These are phyloP conservation scores for Gyromitra esculenta DNA, from an alignment of 2,329 filamentous ascomycete species.

Conservation along the genomic window DNA sequence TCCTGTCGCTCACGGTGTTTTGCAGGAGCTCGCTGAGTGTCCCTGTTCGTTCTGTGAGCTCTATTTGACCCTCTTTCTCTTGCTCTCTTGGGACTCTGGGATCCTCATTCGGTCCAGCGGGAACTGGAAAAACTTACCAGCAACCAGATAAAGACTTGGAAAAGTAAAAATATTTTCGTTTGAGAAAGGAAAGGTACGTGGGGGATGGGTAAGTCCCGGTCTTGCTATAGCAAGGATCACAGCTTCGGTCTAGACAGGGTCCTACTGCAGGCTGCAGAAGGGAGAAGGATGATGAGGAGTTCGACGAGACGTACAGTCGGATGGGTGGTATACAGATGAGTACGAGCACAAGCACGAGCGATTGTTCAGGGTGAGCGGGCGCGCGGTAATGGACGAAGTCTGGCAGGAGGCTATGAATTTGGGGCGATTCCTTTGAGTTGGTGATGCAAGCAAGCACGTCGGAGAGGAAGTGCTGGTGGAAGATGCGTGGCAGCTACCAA, in stretches of 20 bases:
- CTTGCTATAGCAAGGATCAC: conserved; percentile 44
- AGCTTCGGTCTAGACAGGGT: conserved; percentile 38
- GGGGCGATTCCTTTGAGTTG: conserved; percentile 42
- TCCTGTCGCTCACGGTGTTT: conserved; percentile 30
- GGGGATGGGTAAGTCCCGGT: conserved; percentile 26
- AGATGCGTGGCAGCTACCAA: conserved; percentile 50
- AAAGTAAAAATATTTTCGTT: conserved; percentile 40
- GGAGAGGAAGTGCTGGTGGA: conserved; percentile 39
- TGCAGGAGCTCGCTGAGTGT: conserved; percentile 29
- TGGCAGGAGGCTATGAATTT: conserved; percentile 29
- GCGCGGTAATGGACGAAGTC: conserved; percentile 28
- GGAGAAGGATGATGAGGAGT: conserved; percentile 3
- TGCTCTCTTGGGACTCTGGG: conserved; percentile 27
- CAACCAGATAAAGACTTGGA: conserved; percentile 35
- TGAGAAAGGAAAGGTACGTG: conserved; percentile 30
- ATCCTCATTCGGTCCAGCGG: conserved; percentile 33
- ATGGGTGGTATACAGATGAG: conserved; percentile 17
- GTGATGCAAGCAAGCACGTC: conserved; percentile 48
- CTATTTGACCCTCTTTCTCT: conserved; percentile 29
- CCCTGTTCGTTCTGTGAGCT: conserved; percentile 28
- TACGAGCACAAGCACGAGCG: conserved; percentile 32
- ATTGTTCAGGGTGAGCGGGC: conserved; percentile 33
- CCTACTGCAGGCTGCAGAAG: conserved; percentile 33
- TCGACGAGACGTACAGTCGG: neutral
- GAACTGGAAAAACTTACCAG: conserved; percentile 19